A percentile compares a stretch with the other conserved stretches of the same genome.
Conservation (phyloP, 768 basidiomycete species). For the Agrocybe chaxingu region DNA sequence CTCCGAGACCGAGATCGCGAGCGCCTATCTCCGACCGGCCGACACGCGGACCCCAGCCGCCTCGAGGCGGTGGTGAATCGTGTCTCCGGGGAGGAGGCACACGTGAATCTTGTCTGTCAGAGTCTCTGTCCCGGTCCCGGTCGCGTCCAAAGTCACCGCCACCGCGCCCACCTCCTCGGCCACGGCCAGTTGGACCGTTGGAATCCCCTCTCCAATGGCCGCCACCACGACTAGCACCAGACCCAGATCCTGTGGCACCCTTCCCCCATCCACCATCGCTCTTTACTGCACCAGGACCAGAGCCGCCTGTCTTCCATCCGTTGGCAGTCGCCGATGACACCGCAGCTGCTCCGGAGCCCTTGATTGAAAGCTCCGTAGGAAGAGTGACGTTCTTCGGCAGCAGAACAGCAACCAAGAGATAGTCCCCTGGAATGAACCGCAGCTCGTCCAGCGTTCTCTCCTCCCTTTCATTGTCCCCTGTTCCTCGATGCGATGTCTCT, state of each 20-base stretch:
- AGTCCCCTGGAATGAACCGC: conserved; percentile 79
- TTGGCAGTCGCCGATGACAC: conserved; percentile 19
- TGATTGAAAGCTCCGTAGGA: conserved; percentile 51
- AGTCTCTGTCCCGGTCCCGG: conserved; percentile 30
- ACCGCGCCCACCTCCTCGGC: conserved; percentile 39
- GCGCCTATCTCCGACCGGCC: conserved; percentile 34
- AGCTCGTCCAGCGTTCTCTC: conserved; percentile 78
- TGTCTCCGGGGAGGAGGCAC: conserved; percentile 47
- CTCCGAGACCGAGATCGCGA: conserved; percentile 38
- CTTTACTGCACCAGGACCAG: conserved; percentile 30
- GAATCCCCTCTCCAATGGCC: conserved; percentile 79
- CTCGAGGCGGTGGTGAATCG: conserved; percentile 47
- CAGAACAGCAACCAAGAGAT: conserved; percentile 68
- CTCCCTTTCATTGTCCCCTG: conserved; percentile 48
- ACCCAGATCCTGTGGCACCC: conserved; percentile 28
- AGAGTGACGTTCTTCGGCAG: conserved; percentile 64
- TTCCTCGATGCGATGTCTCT: conserved; percentile 29
- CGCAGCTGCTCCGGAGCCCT: conserved; percentile 39
- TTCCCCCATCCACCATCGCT: conserved; percentile 51
- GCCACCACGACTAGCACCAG: conserved; percentile 45
- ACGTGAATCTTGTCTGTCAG: conserved; percentile 31
- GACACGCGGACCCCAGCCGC: conserved; percentile 33
- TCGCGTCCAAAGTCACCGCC: conserved; percentile 28
- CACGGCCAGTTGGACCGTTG: conserved; percentile 41
- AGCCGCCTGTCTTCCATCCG: conserved; percentile 30